Percentiles rank a stretch among this genome's conserved stretches.
These are phyloP conservation scores for Lobosporangium transversale DNA, from an alignment of 192 early-diverging fungal species.

Conservation along the genomic window DNA sequence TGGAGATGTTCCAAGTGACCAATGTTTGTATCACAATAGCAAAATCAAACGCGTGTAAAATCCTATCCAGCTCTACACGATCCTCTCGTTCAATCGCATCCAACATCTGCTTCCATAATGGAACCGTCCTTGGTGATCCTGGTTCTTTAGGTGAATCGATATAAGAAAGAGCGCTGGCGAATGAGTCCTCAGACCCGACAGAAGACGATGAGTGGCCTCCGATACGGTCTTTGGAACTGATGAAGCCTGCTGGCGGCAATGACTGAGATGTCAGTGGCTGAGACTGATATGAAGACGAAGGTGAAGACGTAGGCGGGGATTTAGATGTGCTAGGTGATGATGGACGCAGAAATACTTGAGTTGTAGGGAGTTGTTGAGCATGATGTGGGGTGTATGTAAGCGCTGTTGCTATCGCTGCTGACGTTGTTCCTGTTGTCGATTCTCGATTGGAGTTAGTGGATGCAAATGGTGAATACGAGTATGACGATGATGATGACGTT, in stretches of 20 bases:
- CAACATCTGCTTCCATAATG: conserved; percentile 49
- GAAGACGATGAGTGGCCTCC: conserved; percentile 28
- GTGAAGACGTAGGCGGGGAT: neutral
- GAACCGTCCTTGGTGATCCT: conserved; percentile 28
- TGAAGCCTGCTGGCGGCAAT: neutral
- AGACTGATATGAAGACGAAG: neutral
- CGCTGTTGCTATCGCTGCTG: neutral
- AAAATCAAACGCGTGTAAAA: conserved; percentile 47
- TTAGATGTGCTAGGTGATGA: conserved; percentile 7
- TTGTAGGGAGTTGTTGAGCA: conserved; percentile 31
- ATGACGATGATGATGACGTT: neutral
- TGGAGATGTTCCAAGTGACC: conserved; percentile 54
- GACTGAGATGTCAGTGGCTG: neutral
- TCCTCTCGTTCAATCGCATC: conserved; percentile 45
- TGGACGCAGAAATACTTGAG: conserved; percentile 20
- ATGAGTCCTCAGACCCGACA: conserved; percentile 39
- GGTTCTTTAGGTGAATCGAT: conserved; percentile 45
- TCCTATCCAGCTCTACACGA: conserved; percentile 25
- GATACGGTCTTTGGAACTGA: conserved; percentile 8
- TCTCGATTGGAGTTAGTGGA: neutral
- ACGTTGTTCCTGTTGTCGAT: neutral
- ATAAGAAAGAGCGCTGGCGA: conserved; percentile 45
- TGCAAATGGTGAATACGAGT: neutral
- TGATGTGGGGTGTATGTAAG: neutral
- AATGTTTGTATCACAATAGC: conserved; percentile 47